Conservation (phyloP, 1,284 basidiomycete genomes). For the Grifola frondosa region DNA sequence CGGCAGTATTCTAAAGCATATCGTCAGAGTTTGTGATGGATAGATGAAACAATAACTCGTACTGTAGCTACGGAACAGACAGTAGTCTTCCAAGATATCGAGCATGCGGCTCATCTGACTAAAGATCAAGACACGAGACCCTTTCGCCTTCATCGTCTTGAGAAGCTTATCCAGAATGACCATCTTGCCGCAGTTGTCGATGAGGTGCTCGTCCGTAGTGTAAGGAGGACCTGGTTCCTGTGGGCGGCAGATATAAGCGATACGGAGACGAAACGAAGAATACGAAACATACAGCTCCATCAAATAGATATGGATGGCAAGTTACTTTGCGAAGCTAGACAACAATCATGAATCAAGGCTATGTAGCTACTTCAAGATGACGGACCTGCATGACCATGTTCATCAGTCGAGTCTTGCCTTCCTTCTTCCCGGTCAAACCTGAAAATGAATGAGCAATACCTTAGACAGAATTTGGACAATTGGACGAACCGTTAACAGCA, state of each 20-base stretch:
- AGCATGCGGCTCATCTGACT: slow-evolving; percentile 94
- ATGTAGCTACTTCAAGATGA: slow-evolving; percentile 24
- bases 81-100: slow-evolving; percentile 98
- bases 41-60: slow-evolving; percentile 28
- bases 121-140: slow-evolving; percentile 95
- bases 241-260: not conserved
- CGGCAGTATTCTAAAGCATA: slow-evolving; percentile 88
- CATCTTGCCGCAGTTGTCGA: slow-evolving; percentile 98
- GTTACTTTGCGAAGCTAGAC: slow-evolving; percentile 75
- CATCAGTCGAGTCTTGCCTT: slow-evolving; percentile 96
- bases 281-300: slow-evolving; percentile 64
- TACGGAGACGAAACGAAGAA: slow-evolving; percentile 1
- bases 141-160: slow-evolving; percentile 86
- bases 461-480: not conserved
- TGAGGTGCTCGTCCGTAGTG: slow-evolving; percentile 96
- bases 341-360: not conserved
- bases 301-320: slow-evolving; percentile 85
- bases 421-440: slow-evolving; percentile 94
- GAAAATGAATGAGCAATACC: not conserved
- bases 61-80: slow-evolving; percentile 90
- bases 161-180: slow-evolving; percentile 95
- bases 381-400: slow-evolving; percentile 99
- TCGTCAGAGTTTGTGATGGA: not conserved
- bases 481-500: slow-evolving; percentile 83
- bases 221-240: slow-evolving; percentile 97